Evolutionary conservation across 2,329 filamentous ascomycete species (phyloP).

Genomic region (Penicillium polonicum): DNA sequence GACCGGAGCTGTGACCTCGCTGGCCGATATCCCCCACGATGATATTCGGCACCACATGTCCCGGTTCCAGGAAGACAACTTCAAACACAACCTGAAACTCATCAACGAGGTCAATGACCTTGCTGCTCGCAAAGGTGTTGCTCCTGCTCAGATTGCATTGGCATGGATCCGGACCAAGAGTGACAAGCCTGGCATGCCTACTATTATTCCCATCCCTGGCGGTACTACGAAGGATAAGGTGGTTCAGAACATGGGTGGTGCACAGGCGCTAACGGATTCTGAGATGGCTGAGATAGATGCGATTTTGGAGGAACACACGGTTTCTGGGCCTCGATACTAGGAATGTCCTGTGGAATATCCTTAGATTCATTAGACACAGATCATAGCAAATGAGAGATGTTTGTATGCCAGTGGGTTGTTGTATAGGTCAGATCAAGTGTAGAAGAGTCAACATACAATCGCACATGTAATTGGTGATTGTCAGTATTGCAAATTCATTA

Average conservation of each 20-base stretch:
- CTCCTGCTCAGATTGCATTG: slow-evolving; percentile 50
- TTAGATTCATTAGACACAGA: slow-evolving; percentile 15
- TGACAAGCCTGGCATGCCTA: slow-evolving; percentile 44
- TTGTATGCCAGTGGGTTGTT: neutral
- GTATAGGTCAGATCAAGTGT: slow-evolving; percentile 47
- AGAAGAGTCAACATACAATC: slow-evolving; percentile 48
- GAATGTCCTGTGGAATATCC: neutral
- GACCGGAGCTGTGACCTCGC: slow-evolving; percentile 49
- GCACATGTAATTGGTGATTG: slow-evolving; percentile 41
- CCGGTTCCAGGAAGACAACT: slow-evolving; percentile 53
- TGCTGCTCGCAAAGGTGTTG: slow-evolving; percentile 46
- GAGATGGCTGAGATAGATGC: slow-evolving; percentile 52
- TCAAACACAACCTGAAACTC: slow-evolving; percentile 52
- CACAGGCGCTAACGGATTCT: slow-evolving; percentile 32
- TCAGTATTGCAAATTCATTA: slow-evolving; percentile 50
- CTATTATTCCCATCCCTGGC: slow-evolving; percentile 40
- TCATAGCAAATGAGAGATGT: slow-evolving; percentile 8
- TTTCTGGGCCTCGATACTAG: slow-evolving; percentile 35
- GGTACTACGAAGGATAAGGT: slow-evolving; percentile 39
- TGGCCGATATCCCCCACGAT: slow-evolving; percentile 48
- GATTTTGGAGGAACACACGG: slow-evolving; percentile 49
- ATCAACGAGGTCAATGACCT: slow-evolving; percentile 47
- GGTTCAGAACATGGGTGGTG: slow-evolving; percentile 34
- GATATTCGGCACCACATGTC: slow-evolving; percentile 48
- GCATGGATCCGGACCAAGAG: slow-evolving; percentile 50